Conservation (phyloP, 1,139 yeast species). For the Yamadazyma sp. region DNA sequence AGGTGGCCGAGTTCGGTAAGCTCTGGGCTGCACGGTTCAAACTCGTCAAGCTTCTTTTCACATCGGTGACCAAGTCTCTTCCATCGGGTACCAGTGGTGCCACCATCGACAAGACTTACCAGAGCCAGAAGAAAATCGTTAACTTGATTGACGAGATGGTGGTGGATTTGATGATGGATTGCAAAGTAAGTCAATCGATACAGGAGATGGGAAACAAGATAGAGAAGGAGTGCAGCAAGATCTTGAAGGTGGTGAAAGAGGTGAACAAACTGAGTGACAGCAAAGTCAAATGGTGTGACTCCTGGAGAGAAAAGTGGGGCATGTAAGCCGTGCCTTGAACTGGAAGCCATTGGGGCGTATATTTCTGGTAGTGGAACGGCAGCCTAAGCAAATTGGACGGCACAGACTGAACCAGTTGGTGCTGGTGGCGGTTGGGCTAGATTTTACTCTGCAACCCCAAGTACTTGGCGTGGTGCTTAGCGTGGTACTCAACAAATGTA, state of each 20-base stretch:
- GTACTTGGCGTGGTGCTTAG: conserved; percentile 81
- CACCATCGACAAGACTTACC: conserved; percentile 36
- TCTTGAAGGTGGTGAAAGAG: conserved; percentile 35
- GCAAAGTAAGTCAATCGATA: conserved; percentile 31
- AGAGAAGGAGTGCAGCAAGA: conserved; percentile 25
- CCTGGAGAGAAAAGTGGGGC: conserved; percentile 43
- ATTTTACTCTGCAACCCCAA: conserved; percentile 25
- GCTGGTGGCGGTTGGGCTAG: neutral
- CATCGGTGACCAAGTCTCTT: conserved; percentile 56
- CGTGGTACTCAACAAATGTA: conserved; percentile 80
- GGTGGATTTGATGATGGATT: conserved; percentile 49
- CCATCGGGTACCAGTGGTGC: conserved; percentile 39
- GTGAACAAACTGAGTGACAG: conserved; percentile 40
- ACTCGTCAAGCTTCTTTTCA: conserved; percentile 52
- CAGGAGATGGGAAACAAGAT: conserved; percentile 26
- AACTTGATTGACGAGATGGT: conserved; percentile 45
- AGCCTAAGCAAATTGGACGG: too few relatives aligned
- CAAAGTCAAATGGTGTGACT: conserved; percentile 50
- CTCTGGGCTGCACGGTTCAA: conserved; percentile 55
- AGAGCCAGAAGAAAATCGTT: conserved; percentile 31
- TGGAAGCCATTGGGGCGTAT: too few relatives aligned
- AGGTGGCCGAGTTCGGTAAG: conserved; percentile 41
- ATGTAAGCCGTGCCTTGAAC: neutral
- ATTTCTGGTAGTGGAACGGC: too few relatives aligned
- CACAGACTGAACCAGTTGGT: too few relatives aligned